phyloP scores from a whole-genome alignment of 1,284 basidiomycete genomes.

The Ceraceosorus bombacis region DNA sequence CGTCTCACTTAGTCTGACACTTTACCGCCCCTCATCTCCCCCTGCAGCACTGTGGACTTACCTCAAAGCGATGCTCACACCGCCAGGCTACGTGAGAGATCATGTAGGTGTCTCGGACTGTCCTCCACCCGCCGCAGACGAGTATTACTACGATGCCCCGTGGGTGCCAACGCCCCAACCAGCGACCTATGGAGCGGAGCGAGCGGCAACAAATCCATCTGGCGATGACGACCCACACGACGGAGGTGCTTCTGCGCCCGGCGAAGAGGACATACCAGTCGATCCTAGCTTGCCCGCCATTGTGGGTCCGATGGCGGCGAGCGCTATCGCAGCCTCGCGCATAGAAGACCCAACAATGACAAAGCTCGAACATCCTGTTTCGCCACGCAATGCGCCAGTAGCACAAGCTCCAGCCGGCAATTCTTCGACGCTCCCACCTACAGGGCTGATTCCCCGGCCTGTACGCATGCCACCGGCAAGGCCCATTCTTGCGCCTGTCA shows the following conservation, averaged over 20 bases:
- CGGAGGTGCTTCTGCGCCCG: too few species aligned
- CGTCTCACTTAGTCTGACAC: not conserved
- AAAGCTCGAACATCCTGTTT: too few species aligned
- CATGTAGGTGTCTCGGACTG: conserved; percentile 20
- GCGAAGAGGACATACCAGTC: too few species aligned
- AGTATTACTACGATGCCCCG: not conserved
- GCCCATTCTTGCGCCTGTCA: conserved; percentile 10
- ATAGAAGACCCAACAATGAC: too few species aligned
- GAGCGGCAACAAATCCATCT: not conserved
- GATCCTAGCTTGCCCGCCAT: too few species aligned
- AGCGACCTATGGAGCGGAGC: not conserved
- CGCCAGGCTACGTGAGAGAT: conserved; percentile 39
- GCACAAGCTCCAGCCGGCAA: too few species aligned
- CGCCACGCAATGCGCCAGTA: too few species aligned
- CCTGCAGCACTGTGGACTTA: conserved; percentile 30
- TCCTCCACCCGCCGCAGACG: conserved; percentile 5
- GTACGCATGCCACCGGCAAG: conserved; percentile 8
- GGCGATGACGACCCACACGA: not conserved
- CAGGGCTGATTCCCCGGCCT: not conserved
- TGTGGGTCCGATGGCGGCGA: too few species aligned
- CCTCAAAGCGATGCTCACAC: conserved; percentile 24
- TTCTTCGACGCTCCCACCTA: not conserved
- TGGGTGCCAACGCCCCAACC: not conserved
- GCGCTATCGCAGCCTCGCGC: too few species aligned
- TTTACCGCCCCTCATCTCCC: too few species aligned